phyloP scores from a whole-genome alignment of 2,329 filamentous ascomycete genomes.

The Monosporascus cannonballus region DNA sequence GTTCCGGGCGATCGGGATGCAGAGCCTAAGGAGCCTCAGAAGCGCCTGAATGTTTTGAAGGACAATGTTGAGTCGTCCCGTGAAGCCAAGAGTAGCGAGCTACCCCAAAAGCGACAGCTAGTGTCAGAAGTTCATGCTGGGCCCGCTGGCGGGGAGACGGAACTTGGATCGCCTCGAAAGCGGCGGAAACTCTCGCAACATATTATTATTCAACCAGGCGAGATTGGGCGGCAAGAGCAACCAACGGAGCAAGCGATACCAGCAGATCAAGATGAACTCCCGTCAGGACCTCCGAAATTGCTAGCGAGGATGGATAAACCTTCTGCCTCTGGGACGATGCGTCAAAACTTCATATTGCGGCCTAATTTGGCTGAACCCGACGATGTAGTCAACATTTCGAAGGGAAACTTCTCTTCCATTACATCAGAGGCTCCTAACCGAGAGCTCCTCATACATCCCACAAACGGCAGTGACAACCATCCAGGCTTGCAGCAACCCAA shows the following conservation, averaged over 20 bases:
- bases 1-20: not conserved
- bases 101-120: too few relatives aligned
- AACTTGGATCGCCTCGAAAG: not conserved
- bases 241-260: not conserved
- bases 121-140: too few relatives aligned
- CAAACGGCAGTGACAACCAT: too few relatives aligned
- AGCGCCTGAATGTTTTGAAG: not conserved
- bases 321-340: not conserved
- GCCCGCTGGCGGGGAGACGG: too few relatives aligned
- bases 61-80: too few relatives aligned
- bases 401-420: not conserved
- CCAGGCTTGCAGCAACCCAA: too few relatives aligned
- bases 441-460: too few relatives aligned
- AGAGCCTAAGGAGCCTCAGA: not conserved
- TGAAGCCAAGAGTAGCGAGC: too few relatives aligned
- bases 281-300: not conserved
- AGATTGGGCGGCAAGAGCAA: not conserved
- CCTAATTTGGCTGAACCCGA: not conserved
- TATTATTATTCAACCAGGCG: not conserved
- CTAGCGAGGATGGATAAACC: not conserved
- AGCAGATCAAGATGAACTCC: not conserved
- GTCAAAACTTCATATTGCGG: not conserved
- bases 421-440: too few relatives aligned
- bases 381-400: not conserved
- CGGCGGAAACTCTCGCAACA: constrained; percentile 1